Evolutionary conservation across 2,329 filamentous ascomycete species (phyloP), one percentile per base, ranked within the genome.

Genomic region (Alternaria postmessia): DNA sequence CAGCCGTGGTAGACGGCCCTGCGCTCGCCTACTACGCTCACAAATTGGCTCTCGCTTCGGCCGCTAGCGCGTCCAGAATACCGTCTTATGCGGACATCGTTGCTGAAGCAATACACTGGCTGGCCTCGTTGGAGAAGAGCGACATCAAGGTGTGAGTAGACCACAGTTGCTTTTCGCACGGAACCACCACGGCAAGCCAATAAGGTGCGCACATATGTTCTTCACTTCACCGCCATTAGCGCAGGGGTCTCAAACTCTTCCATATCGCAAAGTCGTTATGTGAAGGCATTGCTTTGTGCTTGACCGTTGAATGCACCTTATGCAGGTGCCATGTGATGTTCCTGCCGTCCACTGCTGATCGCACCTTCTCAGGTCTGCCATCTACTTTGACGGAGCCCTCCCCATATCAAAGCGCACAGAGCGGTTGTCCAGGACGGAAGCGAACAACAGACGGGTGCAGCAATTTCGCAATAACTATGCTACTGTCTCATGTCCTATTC

Each of bases 321-420:
- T 62, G 66, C 46, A 34, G 7, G n/a, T 39, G 34, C 36, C 20
- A 63, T 64, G 61, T 58, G 53, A 59, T 47, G 42, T 52, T 34
- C 58, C 42, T 55, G 59, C 48, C 56, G 63, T 70, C 64, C 61
- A 62, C 61, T 54, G 59, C 70, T 73, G 59, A 73, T 61, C 26
- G 41, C 46, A 38, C 52, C 26, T 42, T 61, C 18, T 42, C 46
- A 77, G 75, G 57, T 68, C 86, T 59, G 87, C 84, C 47, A 91
- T 97, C 54, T 93, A 90, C 75, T 97, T 98, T 70, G 94, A 98
- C 76, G 93, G 93, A 14, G 89, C 87, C 57, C 83, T 98, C 1
- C 94, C 94, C 0, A 59, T 75, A 0, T 77, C 82, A 5, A 97
- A 97, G 74, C 83, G 84, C 34, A 75, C 80, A 0, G 86, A 88